Base-by-base conservation (phyloP, 371 early-diverging fungal genomes). In the Funneliformis caledonium region DNA sequence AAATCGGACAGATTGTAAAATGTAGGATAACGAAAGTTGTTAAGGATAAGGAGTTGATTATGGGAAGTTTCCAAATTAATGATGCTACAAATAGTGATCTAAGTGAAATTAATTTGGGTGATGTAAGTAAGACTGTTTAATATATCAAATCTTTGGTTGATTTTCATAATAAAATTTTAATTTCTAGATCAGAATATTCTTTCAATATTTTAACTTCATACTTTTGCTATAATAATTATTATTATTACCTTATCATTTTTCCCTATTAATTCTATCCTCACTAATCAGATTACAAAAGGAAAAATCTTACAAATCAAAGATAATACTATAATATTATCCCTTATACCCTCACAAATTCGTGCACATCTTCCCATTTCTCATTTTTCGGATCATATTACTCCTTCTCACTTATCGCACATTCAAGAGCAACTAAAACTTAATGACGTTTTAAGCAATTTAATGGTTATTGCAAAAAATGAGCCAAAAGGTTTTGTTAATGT, bases 1-100 rank as follows among this genome's bases (percentile, higher is more conserved):
- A 88, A 47, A 85, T 90, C 0, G 96, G 96, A 12, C 95, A 96
- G 83, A 88, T 91, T 33, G 90, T 96, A 80, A 94, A 94, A 77
- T 95, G 96, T 81, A 86, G 92, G 43, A 88, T 97, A 5, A 50
- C 94, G 65, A 81, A 83, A 7, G 90, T 90, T 4, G 85, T 96
- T 78, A 76, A 88, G 0, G 91, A 78, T 3, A 83, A 87, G 56
- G 83, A 88, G 59, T 88, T 86, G 81, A 86, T 94, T 84, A 84
- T 83, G 56, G 89, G 86, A 2, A 91, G 89, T 10, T 86, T 86
- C 81, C 81, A 82, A 80, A 83, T 82, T 77, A 64, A 47, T 16
- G 43, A 42, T 60, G 11, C 9, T 16, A 65, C 65, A 31, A 65
- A 65, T 65, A 31, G 12, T 11, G 65, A 72, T 12, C 10, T 72